A percentile compares a stretch with the other conserved stretches of the same genome.
phyloP scores from a whole-genome alignment of 768 basidiomycete genomes.

The Tulasnella sp. region DNA sequence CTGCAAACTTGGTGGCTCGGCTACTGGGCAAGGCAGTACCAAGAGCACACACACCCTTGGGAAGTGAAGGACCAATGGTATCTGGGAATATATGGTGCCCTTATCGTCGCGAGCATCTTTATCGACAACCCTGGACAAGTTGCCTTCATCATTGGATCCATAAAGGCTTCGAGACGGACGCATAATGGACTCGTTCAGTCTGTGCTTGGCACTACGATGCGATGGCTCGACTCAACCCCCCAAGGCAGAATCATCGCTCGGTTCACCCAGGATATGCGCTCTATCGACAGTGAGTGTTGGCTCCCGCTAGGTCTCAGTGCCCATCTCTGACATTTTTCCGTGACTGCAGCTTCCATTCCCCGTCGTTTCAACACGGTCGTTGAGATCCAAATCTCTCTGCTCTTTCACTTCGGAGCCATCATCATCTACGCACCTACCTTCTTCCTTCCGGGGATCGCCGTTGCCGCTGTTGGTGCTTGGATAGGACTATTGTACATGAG shows the following conservation, averaged over 20 bases:
- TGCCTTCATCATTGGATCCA: slow-evolving; percentile 36
- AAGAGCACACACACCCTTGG: slow-evolving; percentile 18
- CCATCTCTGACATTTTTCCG: too few relatives aligned
- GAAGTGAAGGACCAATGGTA: slow-evolving; percentile 32
- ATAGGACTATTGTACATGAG: slow-evolving; percentile 30
- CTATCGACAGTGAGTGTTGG: slow-evolving; percentile 10
- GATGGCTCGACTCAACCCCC: slow-evolving; percentile 20
- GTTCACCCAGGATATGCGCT: slow-evolving; percentile 18
- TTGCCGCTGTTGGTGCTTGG: slow-evolving; percentile 22
- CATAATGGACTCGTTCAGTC: slow-evolving; percentile 42
- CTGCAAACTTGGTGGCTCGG: slow-evolving; percentile 35
- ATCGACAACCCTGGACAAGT: slow-evolving; percentile 28
- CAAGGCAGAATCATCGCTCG: slow-evolving; percentile 20
- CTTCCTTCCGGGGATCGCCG: slow-evolving; percentile 14
- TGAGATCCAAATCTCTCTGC: slow-evolving; percentile 15
- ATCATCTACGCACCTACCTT: slow-evolving; percentile 18
- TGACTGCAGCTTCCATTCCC: not conserved
- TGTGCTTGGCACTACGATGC: slow-evolving; percentile 45
- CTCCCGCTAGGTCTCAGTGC: not conserved
- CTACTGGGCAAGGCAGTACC: slow-evolving; percentile 18
- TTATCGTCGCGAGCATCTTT: slow-evolving; percentile 26
- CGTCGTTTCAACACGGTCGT: not conserved
- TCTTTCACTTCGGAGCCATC: slow-evolving; percentile 18
- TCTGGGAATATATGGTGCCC: slow-evolving; percentile 32
- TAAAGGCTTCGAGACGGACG: slow-evolving; percentile 44